phyloP scores from a whole-genome alignment of 441 rosid genomes.

The Breynia disticha region DNA sequence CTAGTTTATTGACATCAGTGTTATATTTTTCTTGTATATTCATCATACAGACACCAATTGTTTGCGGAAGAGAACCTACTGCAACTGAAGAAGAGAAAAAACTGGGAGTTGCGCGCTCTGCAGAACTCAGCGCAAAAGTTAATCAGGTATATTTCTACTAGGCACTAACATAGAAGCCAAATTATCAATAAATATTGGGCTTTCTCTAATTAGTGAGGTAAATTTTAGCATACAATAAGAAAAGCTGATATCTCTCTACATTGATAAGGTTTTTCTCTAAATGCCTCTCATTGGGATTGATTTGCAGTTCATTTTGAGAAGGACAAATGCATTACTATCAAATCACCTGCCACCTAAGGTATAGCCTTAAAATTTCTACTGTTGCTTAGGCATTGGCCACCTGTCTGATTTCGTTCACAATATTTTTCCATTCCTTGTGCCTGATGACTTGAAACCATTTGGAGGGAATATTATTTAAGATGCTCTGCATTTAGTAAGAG shows the following conservation, averaged over 20 bases:
- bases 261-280: not conserved
- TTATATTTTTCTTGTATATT: conserved; percentile 12
- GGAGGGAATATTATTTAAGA: not conserved
- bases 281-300: conserved; percentile 10
- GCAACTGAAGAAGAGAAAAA: conserved; percentile 78
- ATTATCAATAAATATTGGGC: not conserved
- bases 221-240: not conserved
- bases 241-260: not conserved
- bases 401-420: not conserved
- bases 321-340: conserved; percentile 88
- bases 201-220: too few species aligned
- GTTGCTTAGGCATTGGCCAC: conserved; percentile 1
- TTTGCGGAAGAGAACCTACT: conserved; percentile 96
- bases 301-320: conserved; percentile 92
- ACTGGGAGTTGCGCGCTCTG: conserved; percentile 71
- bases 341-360: conserved; percentile 99
- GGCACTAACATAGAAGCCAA: conserved; percentile 1
- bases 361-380: conserved; percentile 12
- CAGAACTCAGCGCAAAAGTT: conserved; percentile 88
- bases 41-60: conserved; percentile 60
- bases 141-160: conserved; percentile 65
- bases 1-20: not conserved
- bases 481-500: not conserved
- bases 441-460: too few species aligned
- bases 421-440: not conserved